Conservation (phyloP, 2,329 filamentous ascomycete genomes). For the Corynespora cassiicola region DNA sequence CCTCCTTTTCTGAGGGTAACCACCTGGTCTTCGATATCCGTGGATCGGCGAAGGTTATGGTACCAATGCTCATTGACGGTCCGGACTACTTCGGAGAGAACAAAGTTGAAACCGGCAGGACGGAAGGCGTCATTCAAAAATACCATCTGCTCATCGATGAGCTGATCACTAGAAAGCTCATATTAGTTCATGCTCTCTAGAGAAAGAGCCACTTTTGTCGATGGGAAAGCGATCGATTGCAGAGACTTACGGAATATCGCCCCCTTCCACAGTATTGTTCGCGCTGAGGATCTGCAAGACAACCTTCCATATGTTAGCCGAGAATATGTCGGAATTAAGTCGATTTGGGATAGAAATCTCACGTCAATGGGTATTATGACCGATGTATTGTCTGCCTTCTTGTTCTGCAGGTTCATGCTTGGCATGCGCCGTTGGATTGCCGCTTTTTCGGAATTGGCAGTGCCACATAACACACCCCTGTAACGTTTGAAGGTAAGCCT, state of each 20-base stretch:
- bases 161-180: slow-evolving; percentile 1
- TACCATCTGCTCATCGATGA: slow-evolving; percentile 1
- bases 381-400: no score
- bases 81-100: slow-evolving; percentile 2
- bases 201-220: neutral
- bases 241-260: slow-evolving; percentile 3
- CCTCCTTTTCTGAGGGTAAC: slow-evolving; percentile 6
- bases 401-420: no score
- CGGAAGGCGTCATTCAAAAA: slow-evolving; percentile 4
- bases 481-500: no score
- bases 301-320: no score
- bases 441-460: no score
- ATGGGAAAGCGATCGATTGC: neutral
- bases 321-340: no score
- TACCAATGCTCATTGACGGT: slow-evolving; percentile 5
- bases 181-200: neutral
- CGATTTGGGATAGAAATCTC: no score
- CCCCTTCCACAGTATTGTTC: slow-evolving; percentile 2
- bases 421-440: no score
- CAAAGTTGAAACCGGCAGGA: slow-evolving; percentile 4
- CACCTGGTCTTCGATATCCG: slow-evolving; percentile 2
- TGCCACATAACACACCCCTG: no score
- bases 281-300: slow-evolving; percentile 6
- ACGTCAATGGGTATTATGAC: no score
- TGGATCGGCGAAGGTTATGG: slow-evolving; percentile 1